Evolutionary conservation across 1,139 yeast genomes (phyloP).

Genomic region (Yamadazyma kanchanaburiensis): DNA sequence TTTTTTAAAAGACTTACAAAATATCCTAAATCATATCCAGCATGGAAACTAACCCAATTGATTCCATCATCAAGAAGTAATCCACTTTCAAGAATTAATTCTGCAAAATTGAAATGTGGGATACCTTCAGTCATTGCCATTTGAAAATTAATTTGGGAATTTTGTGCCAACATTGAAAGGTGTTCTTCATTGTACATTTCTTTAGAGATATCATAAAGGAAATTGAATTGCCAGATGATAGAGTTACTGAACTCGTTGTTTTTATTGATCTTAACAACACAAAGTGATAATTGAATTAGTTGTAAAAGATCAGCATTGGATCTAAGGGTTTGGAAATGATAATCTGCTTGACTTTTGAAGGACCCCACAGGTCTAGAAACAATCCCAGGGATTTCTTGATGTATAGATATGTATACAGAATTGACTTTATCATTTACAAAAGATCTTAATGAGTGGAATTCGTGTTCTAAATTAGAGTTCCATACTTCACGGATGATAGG

Average conservation of each 20-base stretch:
- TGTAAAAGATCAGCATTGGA: conserved; percentile 85
- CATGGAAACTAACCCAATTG: conserved; percentile 90
- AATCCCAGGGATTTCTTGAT: conserved; percentile 94
- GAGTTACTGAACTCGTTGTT: conserved; percentile 64
- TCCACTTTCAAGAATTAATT: conserved; percentile 82
- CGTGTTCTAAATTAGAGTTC: conserved; percentile 79
- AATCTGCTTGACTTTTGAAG: conserved; percentile 84
- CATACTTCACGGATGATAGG: conserved; percentile 72
- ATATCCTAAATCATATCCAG: conserved; percentile 94
- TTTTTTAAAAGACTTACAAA: conserved; percentile 74
- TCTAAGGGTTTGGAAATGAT: conserved; percentile 93
- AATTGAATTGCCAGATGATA: conserved; percentile 94
- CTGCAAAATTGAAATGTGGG: conserved; percentile 77
- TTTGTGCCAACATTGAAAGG: conserved; percentile 63
- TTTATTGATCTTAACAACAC: conserved; percentile 67
- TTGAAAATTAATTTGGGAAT: conserved; percentile 80
- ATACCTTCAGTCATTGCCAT: conserved; percentile 78
- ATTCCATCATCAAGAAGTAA: conserved; percentile 68
- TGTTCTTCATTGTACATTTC: conserved; percentile 86
- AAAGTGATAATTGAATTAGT: conserved; percentile 83
- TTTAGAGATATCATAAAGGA: conserved; percentile 66
- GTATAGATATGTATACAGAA: conserved; percentile 59
- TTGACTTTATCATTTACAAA: conserved; percentile 64
- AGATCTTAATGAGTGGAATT: conserved; percentile 70
- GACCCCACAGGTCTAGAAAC: conserved; percentile 97